A percentile compares a stretch with the other conserved stretches of the same genome.
These are phyloP conservation scores for Apostasia shenzhenica DNA, from an alignment of 106 monocot genomes.

Conservation along the genomic window DNA sequence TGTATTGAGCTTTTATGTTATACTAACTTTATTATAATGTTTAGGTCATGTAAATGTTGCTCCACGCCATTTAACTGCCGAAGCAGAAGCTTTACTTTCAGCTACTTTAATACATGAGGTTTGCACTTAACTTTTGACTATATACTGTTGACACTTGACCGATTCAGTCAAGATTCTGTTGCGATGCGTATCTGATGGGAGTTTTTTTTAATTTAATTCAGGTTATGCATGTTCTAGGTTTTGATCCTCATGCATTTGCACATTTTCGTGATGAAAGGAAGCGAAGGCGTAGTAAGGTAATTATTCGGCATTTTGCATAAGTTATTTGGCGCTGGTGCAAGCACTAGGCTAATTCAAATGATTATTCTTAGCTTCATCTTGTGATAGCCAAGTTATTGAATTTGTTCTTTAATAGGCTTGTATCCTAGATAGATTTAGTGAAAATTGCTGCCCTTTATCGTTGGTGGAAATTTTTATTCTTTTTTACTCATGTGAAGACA, in stretches of 20 bases:
- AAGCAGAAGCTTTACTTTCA: constrained; percentile 91
- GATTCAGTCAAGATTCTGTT: too few relatives aligned
- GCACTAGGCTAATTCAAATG: too few relatives aligned
- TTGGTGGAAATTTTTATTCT: too few relatives aligned
- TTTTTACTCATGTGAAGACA: too few relatives aligned
- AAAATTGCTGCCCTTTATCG: too few relatives aligned
- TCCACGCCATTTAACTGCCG: constrained; percentile 94
- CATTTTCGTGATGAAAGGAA: constrained; percentile 97
- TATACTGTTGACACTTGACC: not conserved
- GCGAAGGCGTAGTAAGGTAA: constrained; percentile 83
- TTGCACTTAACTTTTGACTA: not conserved
- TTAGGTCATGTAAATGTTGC: constrained; percentile 98
- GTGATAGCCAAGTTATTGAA: too few relatives aligned
- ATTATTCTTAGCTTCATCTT: too few relatives aligned
- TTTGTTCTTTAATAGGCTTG: too few relatives aligned
- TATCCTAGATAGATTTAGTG: too few relatives aligned
- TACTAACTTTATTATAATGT: not conserved
- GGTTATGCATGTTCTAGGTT: constrained; percentile 99
- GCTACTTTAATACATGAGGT: constrained; percentile 98
- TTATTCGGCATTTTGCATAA: not conserved
- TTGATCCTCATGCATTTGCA: constrained; percentile 99
- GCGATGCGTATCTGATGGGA: constrained; percentile 1
- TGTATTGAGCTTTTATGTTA: constrained; percentile 3
- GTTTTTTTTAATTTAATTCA: constrained; percentile 17
- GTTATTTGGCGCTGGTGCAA: too few relatives aligned